A percentile compares a stretch with the other conserved stretches of the same genome.
Conservation (phyloP, 2,329 filamentous ascomycete species). For the Lasiodiplodia hormozganensis region DNA sequence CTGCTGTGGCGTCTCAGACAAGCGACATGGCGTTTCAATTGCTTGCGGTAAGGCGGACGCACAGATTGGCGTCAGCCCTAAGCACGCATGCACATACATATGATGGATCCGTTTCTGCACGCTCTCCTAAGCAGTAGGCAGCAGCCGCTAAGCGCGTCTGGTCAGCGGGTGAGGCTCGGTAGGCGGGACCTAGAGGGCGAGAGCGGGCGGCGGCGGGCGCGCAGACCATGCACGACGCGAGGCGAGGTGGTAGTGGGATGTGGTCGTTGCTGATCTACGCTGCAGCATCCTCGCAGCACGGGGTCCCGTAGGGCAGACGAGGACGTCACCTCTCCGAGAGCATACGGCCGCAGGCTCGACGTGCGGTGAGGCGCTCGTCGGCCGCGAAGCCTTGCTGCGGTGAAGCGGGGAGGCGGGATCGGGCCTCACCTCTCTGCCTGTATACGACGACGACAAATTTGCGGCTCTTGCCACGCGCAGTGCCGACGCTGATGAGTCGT, state of each 20-base stretch:
- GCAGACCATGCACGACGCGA: not conserved
- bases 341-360: not conserved
- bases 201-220: not conserved
- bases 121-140: slow-evolving; percentile 13
- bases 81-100: not conserved
- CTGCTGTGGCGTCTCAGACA: too few relatives aligned
- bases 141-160: not conserved
- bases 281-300: slow-evolving; percentile 11
- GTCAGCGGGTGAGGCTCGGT: slow-evolving; percentile 7
- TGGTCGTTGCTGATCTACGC: slow-evolving; percentile 1
- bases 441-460: slow-evolving; percentile 5
- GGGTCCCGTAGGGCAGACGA: slow-evolving; percentile 2
- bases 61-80: slow-evolving; percentile 19
- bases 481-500: not conserved
- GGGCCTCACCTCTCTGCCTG: slow-evolving; percentile 20
- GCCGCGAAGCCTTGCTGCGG: not conserved
- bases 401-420: slow-evolving; percentile 16
- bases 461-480: slow-evolving; percentile 22
- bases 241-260: not conserved
- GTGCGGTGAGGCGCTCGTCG: slow-evolving; percentile 3
- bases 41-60: not conserved
- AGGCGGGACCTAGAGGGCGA: not conserved
- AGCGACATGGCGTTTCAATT: not conserved
- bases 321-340: slow-evolving; percentile 4
- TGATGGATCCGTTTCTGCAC: slow-evolving; percentile 4